Base-by-base conservation (phyloP, 495 filamentous ascomycete species). In the Aspergillus nanangensis region DNA sequence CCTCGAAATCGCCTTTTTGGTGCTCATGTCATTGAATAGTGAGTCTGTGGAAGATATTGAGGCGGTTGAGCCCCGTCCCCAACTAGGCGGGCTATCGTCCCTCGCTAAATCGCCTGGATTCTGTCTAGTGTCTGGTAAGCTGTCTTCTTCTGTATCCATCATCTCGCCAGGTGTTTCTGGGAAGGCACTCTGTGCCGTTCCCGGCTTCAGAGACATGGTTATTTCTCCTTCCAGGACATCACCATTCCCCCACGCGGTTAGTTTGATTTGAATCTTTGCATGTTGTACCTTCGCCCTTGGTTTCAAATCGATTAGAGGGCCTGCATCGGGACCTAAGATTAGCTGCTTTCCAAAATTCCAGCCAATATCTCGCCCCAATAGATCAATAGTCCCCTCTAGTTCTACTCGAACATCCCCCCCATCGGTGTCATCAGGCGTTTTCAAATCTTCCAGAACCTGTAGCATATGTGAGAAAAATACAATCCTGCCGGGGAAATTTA, bases 171-270 rank as follows among this genome's bases (percentile, higher is more conserved):
- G 25, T 29, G 25, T 39, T 39, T 22, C 18, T 39, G 10, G 9
- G 37, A 1, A 18, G 8, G 10, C 33, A 36, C 15, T 36, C 5
- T 24, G 23, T 8, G 32, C 17, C 9, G 27, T n/a, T 13, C 19
- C 19, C 20, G 31, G 53, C 13, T 40, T 34, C 11, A 53, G 47
- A n/a, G 44, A 41, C 15, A 57, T 31, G 7, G n/a, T 21, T 1
- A 13, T 47, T 24, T 47, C 22, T 5, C 50, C 54, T 34, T 49
- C 43, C 8, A 50, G 38, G 17, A 34, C 34, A n/a, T 57, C 49
- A 4, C 48, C 48, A 3, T 34, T 55, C n/a, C 9, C 37, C 17
- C 11, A 22, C 8, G 34, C 45, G 14, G 47, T 44, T 8, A 57
- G 14, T n/a, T 2, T 51, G 5, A 57, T n/a, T 27, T 8, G 15